Evolutionary conservation across 257 asterid species (phyloP).

Genomic region (Solanum paucissectum): DNA sequence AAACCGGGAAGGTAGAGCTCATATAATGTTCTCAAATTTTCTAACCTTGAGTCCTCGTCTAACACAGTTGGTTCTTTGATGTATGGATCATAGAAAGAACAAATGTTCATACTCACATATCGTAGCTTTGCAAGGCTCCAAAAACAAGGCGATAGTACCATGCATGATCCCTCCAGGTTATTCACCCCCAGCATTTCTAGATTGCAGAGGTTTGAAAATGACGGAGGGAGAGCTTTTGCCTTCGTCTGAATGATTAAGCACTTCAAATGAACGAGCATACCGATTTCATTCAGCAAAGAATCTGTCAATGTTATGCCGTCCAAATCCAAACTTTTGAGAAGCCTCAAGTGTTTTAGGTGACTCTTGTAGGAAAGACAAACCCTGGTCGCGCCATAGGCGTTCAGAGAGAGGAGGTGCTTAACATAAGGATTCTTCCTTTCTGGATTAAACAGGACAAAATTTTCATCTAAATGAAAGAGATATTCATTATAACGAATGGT

Average conservation of each 20-base stretch:
- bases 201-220: not conserved
- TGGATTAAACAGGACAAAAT: too few species aligned
- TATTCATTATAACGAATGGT: accelerated
- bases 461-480: too few species aligned
- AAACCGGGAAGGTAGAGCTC: too few species aligned
- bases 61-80: not conserved
- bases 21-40: too few species aligned
- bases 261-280: not conserved
- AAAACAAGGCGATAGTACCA: not conserved
- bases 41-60: not conserved
- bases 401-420: too few species aligned
- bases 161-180: accelerated
- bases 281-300: not conserved
- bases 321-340: not conserved
- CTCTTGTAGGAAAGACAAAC: not conserved
- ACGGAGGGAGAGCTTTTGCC: not conserved
- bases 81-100: too few species aligned
- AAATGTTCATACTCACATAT: not conserved
- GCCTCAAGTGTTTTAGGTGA: not conserved
- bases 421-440: too few species aligned
- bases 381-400: not conserved
- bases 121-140: not conserved
- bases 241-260: not conserved
- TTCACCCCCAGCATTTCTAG: not conserved
- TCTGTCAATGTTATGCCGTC: not conserved